Evolutionary conservation across 495 filamentous ascomycete genomes (phyloP).

Genomic region (Lophiotrema nucula): DNA sequence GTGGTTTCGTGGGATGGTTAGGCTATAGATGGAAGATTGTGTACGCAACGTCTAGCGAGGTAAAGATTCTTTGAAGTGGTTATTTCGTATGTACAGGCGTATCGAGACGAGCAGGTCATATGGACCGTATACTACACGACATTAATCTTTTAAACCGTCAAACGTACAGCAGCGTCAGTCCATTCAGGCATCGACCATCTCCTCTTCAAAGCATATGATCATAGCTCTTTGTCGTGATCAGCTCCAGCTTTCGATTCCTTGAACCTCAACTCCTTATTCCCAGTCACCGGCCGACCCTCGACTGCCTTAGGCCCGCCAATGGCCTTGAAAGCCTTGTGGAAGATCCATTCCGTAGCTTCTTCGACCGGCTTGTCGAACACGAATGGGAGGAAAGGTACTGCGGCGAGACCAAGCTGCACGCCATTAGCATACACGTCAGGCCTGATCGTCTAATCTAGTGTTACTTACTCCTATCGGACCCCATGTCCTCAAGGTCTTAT

Average conservation of each 20-base stretch:
- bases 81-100: no score
- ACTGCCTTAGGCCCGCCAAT: constrained; percentile 65
- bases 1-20: constrained; percentile 2
- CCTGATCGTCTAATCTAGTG: not conserved
- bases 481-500: constrained; percentile 70
- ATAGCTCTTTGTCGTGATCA: no score
- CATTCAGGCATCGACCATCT: no score
- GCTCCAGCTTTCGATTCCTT: constrained; percentile 42
- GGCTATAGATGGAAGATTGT: not conserved
- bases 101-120: no score
- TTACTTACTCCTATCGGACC: constrained; percentile 75
- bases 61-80: no score
- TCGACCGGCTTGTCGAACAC: constrained; percentile 94
- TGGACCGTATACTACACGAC: no score
- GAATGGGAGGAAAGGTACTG: constrained; percentile 85
- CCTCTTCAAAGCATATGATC: no score
- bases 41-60: no score
- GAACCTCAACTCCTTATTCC: constrained; percentile 55
- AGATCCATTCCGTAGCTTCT: constrained; percentile 81
- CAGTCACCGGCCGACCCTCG: constrained; percentile 43
- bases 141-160: no score
- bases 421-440: not conserved
- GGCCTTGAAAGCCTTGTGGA: constrained; percentile 71
- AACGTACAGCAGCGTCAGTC: no score
- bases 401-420: constrained; percentile 68